Percentiles rank a stretch among this genome's conserved stretches.
Evolutionary conservation across 2,329 filamentous ascomycete genomes (phyloP).

Genomic region (Bipolaris gigantea): DNA sequence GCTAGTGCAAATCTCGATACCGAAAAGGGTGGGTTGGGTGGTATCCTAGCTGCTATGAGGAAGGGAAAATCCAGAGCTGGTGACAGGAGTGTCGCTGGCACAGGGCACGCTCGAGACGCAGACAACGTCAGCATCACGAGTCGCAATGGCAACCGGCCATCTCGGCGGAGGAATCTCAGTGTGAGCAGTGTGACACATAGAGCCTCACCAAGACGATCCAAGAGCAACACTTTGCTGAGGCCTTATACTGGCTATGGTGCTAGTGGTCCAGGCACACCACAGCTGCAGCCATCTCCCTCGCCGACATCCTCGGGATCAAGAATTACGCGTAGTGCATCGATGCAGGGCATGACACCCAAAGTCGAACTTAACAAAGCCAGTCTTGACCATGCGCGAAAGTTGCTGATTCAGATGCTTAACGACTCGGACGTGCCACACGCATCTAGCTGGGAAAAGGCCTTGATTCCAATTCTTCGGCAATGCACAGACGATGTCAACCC

Average conservation of each 20-base stretch:
- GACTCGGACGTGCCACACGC: slow-evolving; percentile 74
- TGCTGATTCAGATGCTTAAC: slow-evolving; percentile 79
- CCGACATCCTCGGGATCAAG: slow-evolving; percentile 41
- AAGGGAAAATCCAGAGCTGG: slow-evolving; percentile 72
- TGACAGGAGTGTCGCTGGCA: slow-evolving; percentile 67
- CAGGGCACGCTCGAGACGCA: slow-evolving; percentile 66
- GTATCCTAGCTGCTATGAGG: slow-evolving; percentile 71
- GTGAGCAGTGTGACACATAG: slow-evolving; percentile 76
- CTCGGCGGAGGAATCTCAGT: slow-evolving; percentile 79
- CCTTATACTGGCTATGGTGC: slow-evolving; percentile 46
- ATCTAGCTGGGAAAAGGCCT: slow-evolving; percentile 81
- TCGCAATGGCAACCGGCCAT: slow-evolving; percentile 63
- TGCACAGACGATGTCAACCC: slow-evolving; percentile 95
- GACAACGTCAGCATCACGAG: slow-evolving; percentile 67
- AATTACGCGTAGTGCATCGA: slow-evolving; percentile 74
- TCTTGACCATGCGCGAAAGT: slow-evolving; percentile 80
- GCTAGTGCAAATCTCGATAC: slow-evolving; percentile 66
- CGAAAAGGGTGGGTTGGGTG: slow-evolving; percentile 73
- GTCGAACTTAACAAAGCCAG: slow-evolving; percentile 86
- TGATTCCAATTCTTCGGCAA: slow-evolving; percentile 85
- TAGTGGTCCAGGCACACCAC: slow-evolving; percentile 23
- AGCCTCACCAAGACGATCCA: slow-evolving; percentile 68
- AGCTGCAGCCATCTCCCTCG: slow-evolving; percentile 30
- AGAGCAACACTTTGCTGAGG: slow-evolving; percentile 58
- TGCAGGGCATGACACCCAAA: slow-evolving; percentile 75